A percentile compares a stretch with the other conserved stretches of the same genome.
Conservation (phyloP, 202 grass and related monocot species). For the Dendrocalamus latiflorus region DNA sequence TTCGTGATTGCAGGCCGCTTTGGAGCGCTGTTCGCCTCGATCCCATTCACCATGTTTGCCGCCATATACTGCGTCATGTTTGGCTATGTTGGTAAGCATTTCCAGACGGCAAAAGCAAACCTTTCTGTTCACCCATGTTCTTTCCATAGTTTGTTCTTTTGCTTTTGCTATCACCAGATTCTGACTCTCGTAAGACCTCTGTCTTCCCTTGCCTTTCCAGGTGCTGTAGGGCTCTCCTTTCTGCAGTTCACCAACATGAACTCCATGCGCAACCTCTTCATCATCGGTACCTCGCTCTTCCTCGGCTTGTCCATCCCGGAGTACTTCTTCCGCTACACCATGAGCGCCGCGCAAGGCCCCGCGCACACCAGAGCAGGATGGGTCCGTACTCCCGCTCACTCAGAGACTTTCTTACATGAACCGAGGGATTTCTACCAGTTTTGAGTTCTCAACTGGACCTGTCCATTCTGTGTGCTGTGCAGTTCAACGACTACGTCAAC, state of each 20-base stretch:
- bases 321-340: conserved; percentile 55
- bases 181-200: neutral
- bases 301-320: conserved; percentile 81
- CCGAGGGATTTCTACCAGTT: neutral
- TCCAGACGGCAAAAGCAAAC: neutral
- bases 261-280: conserved; percentile 79
- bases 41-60: conserved; percentile 78
- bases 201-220: conserved; percentile 23
- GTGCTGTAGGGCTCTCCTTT: conserved; percentile 76
- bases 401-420: neutral
- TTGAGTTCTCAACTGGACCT: neutral
- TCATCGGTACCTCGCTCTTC: conserved; percentile 61
- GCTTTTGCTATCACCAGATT: neutral
- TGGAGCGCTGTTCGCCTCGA: conserved; percentile 68
- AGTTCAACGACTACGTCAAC: conserved; percentile 79
- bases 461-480: conserved; percentile 12
- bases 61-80: conserved; percentile 68
- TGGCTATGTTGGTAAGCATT: conserved; percentile 54
- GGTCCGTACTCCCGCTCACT: conserved; percentile 28
- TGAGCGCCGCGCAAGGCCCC: conserved; percentile 41
- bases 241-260: no score
- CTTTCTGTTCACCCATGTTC: neutral
- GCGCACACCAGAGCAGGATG: conserved; percentile 69
- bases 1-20: conserved; percentile 44
- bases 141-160: neutral